phyloP scores from a whole-genome alignment of 192 early-diverging fungal genomes.

The Podila minutissima region DNA sequence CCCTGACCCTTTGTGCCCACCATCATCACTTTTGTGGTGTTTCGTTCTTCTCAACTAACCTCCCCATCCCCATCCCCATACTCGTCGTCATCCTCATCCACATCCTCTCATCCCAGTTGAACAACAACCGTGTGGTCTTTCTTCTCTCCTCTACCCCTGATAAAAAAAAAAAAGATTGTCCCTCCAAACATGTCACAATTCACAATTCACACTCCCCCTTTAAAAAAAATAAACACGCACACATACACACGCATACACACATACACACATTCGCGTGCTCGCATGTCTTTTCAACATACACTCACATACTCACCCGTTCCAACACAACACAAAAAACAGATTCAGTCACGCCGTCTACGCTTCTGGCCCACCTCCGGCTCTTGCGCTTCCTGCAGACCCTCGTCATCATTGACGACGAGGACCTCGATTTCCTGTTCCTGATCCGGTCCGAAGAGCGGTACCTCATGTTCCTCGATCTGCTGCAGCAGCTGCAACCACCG shows the following conservation, averaged over 20 bases:
- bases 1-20: background rate
- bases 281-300: too few relatives aligned
- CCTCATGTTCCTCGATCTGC: slow-evolving; percentile 56
- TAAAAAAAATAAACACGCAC: too few relatives aligned
- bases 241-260: too few relatives aligned
- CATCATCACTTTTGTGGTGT: background rate
- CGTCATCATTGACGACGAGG: slow-evolving; percentile 41
- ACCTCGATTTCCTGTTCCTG: slow-evolving; percentile 57
- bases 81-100: background rate
- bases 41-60: background rate
- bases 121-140: too few relatives aligned
- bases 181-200: too few relatives aligned
- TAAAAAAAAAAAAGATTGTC: too few relatives aligned
- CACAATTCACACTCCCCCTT: too few relatives aligned
- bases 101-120: too few relatives aligned
- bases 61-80: background rate
- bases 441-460: slow-evolving; percentile 67
- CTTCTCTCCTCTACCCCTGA: too few relatives aligned
- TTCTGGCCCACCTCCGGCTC: slow-evolving; percentile 38
- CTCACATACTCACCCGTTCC: background rate
- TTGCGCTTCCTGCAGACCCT: slow-evolving; percentile 42
- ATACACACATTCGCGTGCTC: too few relatives aligned
- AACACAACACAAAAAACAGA: slow-evolving; percentile 9
- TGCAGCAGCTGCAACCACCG: slow-evolving; percentile 49
- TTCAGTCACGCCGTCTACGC: slow-evolving; percentile 41